Percentiles rank a stretch among this genome's conserved stretches.
Evolutionary conservation across 129 eudicot genomes (phyloP).

Genomic region (Mikania micrantha): DNA sequence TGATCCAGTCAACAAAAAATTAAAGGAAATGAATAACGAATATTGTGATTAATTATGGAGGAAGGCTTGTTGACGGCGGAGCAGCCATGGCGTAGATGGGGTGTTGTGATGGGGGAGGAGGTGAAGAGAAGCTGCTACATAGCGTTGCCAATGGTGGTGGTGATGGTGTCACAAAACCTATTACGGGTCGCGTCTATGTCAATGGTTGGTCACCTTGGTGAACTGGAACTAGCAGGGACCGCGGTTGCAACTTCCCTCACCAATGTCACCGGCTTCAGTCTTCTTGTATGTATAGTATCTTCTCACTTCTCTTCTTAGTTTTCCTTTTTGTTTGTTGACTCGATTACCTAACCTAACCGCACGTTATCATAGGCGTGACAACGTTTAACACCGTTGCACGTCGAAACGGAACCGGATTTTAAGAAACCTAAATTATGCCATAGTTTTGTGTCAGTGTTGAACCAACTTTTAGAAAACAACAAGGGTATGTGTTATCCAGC

Average conservation of each 20-base stretch:
- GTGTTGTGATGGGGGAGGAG: constrained; percentile 29
- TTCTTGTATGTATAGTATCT: constrained; percentile 28
- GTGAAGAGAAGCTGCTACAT: constrained; percentile 40
- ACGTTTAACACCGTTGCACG: too few relatives aligned
- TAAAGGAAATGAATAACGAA: neutral
- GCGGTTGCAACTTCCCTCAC: constrained; percentile 59
- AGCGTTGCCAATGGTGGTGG: constrained; percentile 54
- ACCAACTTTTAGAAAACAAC: too few relatives aligned
- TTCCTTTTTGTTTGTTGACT: too few relatives aligned
- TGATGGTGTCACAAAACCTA: constrained; percentile 43
- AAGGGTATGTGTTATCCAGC: too few relatives aligned
- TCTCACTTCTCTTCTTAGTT: neutral
- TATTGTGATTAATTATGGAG: constrained; percentile 16
- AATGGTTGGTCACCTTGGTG: constrained; percentile 70
- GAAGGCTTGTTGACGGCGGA: constrained; percentile 10
- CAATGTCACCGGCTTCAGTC: constrained; percentile 67
- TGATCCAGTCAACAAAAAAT: too few relatives aligned
- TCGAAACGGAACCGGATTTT: too few relatives aligned
- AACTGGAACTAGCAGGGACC: constrained; percentile 42
- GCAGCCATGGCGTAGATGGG: constrained; percentile 3
- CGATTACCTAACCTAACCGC: too few relatives aligned
- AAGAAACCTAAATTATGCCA: too few relatives aligned
- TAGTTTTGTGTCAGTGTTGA: too few relatives aligned
- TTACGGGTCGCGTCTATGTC: constrained; percentile 45
- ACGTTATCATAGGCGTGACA: too few relatives aligned